Evolutionary conservation across 1,284 basidiomycete species (phyloP).

Genomic region (Cutaneotrichosporon dermatis): DNA sequence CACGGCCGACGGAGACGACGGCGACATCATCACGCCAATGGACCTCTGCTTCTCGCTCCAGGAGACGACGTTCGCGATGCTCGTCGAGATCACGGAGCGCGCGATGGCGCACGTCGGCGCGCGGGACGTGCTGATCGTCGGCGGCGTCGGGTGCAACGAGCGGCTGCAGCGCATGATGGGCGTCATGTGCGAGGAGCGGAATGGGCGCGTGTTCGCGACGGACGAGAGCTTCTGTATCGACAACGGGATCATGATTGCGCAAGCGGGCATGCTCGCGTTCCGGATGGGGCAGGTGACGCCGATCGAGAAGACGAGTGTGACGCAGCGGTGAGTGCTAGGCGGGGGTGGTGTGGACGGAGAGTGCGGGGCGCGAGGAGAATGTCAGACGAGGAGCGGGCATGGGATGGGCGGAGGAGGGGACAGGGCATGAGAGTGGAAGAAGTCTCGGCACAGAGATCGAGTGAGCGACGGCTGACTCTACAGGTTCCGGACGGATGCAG

Average conservation of each 20-base stretch:
- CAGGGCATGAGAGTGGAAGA: too few relatives aligned
- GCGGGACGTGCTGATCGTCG: conserved; percentile 93
- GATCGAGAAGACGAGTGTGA: conserved; percentile 74
- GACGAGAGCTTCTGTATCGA: conserved; percentile 97
- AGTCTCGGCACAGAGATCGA: too few relatives aligned
- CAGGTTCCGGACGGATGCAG: conserved; percentile 87
- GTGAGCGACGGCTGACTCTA: background rate
- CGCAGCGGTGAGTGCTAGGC: conserved; percentile 62
- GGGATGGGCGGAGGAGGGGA: too few relatives aligned
- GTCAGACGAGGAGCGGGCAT: too few relatives aligned
- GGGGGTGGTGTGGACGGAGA: too few relatives aligned
- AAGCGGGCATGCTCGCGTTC: conserved; percentile 86
- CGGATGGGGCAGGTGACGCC: conserved; percentile 86
- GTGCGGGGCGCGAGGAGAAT: too few relatives aligned
- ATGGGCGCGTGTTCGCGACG: conserved; percentile 87
- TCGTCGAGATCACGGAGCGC: conserved; percentile 97
- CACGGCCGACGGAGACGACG: conserved; percentile 27
- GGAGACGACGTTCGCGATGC: conserved; percentile 96
- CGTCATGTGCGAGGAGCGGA: conserved; percentile 87
- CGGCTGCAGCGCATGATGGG: conserved; percentile 98
- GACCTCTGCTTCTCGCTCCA: conserved; percentile 97
- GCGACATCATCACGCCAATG: conserved; percentile 79
- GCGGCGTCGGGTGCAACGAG: conserved; percentile 95
- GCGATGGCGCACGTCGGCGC: conserved; percentile 99
- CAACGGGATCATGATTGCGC: conserved; percentile 99